Conservation (phyloP, 805 yeast species). For the Candida sakaeoensis region DNA sequence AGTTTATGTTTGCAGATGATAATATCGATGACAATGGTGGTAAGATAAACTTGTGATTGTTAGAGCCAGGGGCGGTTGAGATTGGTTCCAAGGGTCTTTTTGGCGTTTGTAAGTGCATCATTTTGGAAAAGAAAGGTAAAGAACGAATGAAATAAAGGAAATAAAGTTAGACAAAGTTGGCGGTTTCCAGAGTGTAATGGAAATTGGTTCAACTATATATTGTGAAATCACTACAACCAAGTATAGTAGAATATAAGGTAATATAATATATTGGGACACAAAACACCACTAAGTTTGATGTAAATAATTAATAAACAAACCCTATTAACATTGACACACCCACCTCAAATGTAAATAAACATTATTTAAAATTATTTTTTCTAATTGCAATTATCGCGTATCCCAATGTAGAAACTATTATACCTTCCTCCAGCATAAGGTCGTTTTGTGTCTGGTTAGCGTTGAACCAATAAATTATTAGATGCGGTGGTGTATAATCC, state of each 20-base stretch:
- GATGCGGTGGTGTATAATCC: too few relatives aligned
- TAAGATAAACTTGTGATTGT: slow-evolving; percentile 24
- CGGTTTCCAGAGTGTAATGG: too few relatives aligned
- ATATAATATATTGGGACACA: too few relatives aligned
- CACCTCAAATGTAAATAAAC: not conserved
- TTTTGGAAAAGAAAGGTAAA: not conserved
- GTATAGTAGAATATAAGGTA: too few relatives aligned
- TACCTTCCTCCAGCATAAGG: too few relatives aligned
- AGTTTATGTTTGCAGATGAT: slow-evolving; percentile 7
- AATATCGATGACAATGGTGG: slow-evolving; percentile 41
- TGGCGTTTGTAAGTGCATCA: slow-evolving; percentile 31
- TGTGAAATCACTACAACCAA: too few relatives aligned
- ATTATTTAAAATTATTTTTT: not conserved
- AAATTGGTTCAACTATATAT: too few relatives aligned
- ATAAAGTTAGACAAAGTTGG: not conserved
- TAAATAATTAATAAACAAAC: too few relatives aligned
- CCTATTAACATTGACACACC: too few relatives aligned
- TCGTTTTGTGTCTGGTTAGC: too few relatives aligned
- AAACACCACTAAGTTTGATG: not conserved
- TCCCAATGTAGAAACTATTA: not conserved
- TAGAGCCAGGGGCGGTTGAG: slow-evolving; percentile 14
- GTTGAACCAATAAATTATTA: too few relatives aligned
- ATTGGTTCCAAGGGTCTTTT: slow-evolving; percentile 24
- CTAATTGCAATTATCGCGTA: slow-evolving; percentile 1
- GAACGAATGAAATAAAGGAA: not conserved